Conservation (phyloP, 345 rosid species). For the Salix exigua region DNA sequence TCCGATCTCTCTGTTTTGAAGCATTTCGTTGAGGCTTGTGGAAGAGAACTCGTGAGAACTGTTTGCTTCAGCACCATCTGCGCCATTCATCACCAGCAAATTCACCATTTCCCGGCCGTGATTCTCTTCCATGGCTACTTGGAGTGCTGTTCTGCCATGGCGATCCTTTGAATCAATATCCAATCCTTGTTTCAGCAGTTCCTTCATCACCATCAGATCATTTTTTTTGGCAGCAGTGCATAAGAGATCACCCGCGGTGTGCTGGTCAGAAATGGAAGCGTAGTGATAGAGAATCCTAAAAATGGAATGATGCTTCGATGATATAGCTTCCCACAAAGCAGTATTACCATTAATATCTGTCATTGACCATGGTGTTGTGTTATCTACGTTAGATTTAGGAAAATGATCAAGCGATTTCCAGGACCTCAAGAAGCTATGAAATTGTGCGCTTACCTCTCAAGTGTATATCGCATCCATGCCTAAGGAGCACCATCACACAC, state of each 20-base stretch:
- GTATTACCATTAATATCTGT: slow-evolving; percentile 69
- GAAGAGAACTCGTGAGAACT: slow-evolving; percentile 17
- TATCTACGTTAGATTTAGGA: too few species aligned
- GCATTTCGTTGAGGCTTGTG: slow-evolving; percentile 34
- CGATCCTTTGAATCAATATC: slow-evolving; percentile 50
- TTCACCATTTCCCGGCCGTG: slow-evolving; percentile 54
- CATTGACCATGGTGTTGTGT: background rate
- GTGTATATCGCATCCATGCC: slow-evolving; percentile 62
- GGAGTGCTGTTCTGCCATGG: slow-evolving; percentile 57
- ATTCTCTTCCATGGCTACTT: slow-evolving; percentile 55
- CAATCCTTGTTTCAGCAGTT: slow-evolving; percentile 56
- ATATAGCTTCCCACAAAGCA: slow-evolving; percentile 30
- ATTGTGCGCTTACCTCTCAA: slow-evolving; percentile 44
- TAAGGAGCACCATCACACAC: slow-evolving; percentile 65
- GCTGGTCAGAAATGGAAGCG: slow-evolving; percentile 32
- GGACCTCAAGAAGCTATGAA: background rate
- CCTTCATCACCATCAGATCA: slow-evolving; percentile 49
- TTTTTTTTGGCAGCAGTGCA: slow-evolving; percentile 2
- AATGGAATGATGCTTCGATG: slow-evolving; percentile 51
- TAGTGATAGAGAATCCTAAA: slow-evolving; percentile 62
- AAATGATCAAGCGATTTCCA: background rate
- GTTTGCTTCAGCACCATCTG: slow-evolving; percentile 38
- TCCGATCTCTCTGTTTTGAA: slow-evolving; percentile 42
- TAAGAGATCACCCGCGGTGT: too few species aligned
- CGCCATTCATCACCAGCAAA: slow-evolving; percentile 61